Conservation (phyloP, 2,329 filamentous ascomycete genomes). For the Fusarium caatingaense region DNA sequence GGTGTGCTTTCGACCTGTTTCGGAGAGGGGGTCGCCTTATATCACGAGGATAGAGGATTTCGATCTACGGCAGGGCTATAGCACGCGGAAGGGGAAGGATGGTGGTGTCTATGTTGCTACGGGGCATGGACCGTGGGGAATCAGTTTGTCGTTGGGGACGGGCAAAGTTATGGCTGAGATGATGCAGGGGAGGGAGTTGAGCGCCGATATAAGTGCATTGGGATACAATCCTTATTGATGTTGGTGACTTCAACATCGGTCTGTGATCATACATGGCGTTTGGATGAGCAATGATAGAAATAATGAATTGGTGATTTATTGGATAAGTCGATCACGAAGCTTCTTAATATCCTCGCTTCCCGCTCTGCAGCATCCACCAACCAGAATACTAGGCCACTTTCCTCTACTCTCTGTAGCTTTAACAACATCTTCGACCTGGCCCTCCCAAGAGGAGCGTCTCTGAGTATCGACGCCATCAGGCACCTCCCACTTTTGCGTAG, state of each 20-base stretch:
- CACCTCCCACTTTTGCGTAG: constrained; percentile 68
- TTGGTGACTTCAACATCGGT: not conserved
- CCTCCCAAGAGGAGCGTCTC: constrained; percentile 57
- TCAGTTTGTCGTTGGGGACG: constrained; percentile 72
- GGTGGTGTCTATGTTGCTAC: constrained; percentile 77
- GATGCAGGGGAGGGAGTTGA: constrained; percentile 68
- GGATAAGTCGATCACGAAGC: constrained; percentile 43
- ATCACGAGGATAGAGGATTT: constrained; percentile 67
- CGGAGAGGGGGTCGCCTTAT: constrained; percentile 71
- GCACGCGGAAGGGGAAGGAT: constrained; percentile 54
- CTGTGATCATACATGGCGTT: not conserved
- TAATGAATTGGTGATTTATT: not conserved
- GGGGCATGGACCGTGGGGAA: constrained; percentile 83
- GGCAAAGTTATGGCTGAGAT: constrained; percentile 78
- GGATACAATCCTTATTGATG: constrained; percentile 23
- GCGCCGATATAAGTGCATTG: constrained; percentile 64
- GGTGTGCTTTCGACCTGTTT: constrained; percentile 79
- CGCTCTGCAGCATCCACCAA: constrained; percentile 66
- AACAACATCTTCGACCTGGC: constrained; percentile 57
- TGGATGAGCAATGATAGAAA: not conserved
- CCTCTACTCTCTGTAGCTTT: constrained; percentile 50
- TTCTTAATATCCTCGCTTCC: constrained; percentile 51
- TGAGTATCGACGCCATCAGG: constrained; percentile 44
- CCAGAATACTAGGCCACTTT: constrained; percentile 59
- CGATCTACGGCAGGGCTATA: constrained; percentile 62